These are phyloP conservation scores for Graphilbum fragrans DNA, from an alignment of 2,329 filamentous ascomycete genomes.

Conservation along the genomic window DNA sequence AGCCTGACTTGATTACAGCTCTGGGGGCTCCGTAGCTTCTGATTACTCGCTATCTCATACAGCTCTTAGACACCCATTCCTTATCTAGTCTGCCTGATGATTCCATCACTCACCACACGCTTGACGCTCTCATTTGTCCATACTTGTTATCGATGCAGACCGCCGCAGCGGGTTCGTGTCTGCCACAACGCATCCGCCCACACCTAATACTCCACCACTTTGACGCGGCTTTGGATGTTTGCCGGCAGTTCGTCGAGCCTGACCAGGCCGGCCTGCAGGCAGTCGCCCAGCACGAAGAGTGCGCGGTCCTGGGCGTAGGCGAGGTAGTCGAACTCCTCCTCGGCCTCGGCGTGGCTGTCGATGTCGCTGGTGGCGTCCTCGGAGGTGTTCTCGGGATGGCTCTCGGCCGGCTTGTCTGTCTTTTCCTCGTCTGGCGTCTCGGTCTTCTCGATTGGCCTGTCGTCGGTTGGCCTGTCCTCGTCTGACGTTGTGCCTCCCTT, in stretches of 20 bases:
- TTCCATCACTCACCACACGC: too few species aligned
- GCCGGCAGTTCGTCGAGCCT: slow-evolving; percentile 64
- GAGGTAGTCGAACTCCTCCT: slow-evolving; percentile 85
- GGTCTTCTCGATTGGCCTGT: too few species aligned
- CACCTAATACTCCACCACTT: slow-evolving; percentile 45
- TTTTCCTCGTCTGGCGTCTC: slow-evolving; percentile 16
- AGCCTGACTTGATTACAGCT: too few species aligned
- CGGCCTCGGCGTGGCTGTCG: slow-evolving; percentile 28
- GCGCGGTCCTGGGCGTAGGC: slow-evolving; percentile 83
- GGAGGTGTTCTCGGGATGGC: not conserved
- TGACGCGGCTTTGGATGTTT: slow-evolving; percentile 50
- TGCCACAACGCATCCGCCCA: too few species aligned
- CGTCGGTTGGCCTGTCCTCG: too few species aligned
- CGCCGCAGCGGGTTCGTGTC: too few species aligned
- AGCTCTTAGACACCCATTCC: not conserved
- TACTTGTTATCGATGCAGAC: not conserved
- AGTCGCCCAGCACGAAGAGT: slow-evolving; percentile 90
- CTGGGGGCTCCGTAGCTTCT: too few species aligned
- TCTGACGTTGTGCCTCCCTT: too few species aligned
- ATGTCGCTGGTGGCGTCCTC: not conserved
- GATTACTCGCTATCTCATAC: too few species aligned
- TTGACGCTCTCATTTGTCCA: too few species aligned
- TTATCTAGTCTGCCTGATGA: too few species aligned
- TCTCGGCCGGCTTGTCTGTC: slow-evolving; percentile 13
- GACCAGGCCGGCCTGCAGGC: slow-evolving; percentile 63